Evolutionary conservation across 768 basidiomycete genomes (phyloP), one percentile per base, ranked within the genome.

Genomic region (Tubosaeta brunneosetosa): DNA sequence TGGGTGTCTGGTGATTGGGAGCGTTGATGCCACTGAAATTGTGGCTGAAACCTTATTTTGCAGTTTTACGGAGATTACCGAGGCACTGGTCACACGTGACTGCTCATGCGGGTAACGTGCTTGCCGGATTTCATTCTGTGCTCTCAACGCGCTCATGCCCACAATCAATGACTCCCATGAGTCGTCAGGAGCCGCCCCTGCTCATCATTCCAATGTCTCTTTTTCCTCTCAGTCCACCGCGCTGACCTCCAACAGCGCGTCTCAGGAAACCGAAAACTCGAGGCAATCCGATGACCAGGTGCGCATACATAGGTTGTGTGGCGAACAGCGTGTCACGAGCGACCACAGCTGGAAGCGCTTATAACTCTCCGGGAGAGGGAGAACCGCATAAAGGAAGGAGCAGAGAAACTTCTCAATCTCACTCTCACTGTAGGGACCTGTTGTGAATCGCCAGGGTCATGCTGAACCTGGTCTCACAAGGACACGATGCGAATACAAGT

Each of bases 301-400:
- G 38, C 55, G 58, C 57, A 53, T 42, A 50, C 25, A 49, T 38
- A 11, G 34, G 26, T 32, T 44, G 2, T 52, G 6, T 14, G 32
- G 10, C 29, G 13, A 49, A 34, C 38, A 50, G 2, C 41, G 10
- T 46, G 32, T 53, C 52, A 62, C 49, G 19, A 55, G 29, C 33
- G 41, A 11, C 17, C 17, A 57, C 53, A 91, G 91, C 70, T 93
- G 44, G 84, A 85, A 42, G 70, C 75, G 6, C 74, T 97, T 17
- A 80, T 81, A 46, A 78, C 76, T 49, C 82, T 84, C 62, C 74
- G 94, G 17, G 80, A 82, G 49, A 77, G 88, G 55, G 86, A 94
- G 71, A 83, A 82, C 55, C 78, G 87, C 50, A 91, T 97, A 55
- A 91, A 84, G 66, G 92, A 93, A 68, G 94, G 94, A 11, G 94